Evolutionary conservation across 306 rosid genomes (phyloP).

Genomic region (Betula pendula): DNA sequence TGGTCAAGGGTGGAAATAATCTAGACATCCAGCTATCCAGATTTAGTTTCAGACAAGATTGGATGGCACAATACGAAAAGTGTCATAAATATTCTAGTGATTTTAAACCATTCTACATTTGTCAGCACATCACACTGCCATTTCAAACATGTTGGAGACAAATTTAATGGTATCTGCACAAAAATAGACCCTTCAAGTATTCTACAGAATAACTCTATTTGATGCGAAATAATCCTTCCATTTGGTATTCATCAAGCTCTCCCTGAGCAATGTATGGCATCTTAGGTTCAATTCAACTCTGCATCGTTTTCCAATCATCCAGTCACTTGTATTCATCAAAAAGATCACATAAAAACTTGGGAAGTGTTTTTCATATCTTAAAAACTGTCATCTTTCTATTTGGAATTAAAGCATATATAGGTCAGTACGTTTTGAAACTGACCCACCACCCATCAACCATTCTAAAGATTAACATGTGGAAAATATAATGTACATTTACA

Average conservation of each 20-base stretch:
- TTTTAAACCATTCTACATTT: not conserved
- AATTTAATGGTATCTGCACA: not conserved
- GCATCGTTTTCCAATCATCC: not conserved
- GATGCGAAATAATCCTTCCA: not conserved
- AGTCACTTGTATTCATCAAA: not conserved
- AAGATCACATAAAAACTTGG: not conserved
- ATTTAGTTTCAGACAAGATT: not conserved
- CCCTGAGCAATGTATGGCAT: not conserved
- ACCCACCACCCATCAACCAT: not conserved
- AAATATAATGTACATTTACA: constrained; percentile 12
- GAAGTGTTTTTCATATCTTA: not conserved
- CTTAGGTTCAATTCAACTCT: not conserved
- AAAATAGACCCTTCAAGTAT: not conserved
- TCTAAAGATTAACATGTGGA: not conserved
- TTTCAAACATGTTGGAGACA: not conserved
- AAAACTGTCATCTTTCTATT: not conserved
- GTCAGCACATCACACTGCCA: not conserved
- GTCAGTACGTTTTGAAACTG: not conserved
- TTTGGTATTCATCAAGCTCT: not conserved
- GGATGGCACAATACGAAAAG: not conserved
- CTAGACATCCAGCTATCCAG: constrained; percentile 4
- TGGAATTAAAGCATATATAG: not conserved
- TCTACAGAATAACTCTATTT: not conserved
- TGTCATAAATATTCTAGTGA: not conserved
- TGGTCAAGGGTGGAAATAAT: not conserved